Evolutionary conservation across 1,284 basidiomycete genomes (phyloP).

Genomic region (Salmacisia buchloeana): DNA sequence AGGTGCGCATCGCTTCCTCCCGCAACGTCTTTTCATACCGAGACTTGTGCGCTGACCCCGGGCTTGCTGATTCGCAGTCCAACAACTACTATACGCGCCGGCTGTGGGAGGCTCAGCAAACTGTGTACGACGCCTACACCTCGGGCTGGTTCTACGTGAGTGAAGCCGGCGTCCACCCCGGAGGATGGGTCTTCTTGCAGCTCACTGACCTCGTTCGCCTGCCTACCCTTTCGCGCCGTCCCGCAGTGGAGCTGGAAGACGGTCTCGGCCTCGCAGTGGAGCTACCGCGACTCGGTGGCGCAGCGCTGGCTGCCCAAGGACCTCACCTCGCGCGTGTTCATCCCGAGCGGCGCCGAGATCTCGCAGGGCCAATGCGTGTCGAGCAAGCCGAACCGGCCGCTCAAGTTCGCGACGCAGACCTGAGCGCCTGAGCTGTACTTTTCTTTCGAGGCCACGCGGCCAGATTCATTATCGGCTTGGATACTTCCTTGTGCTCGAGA

Average conservation of each 20-base stretch:
- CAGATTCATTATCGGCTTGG: no score
- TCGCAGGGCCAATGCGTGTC: background rate
- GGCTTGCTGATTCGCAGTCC: background rate
- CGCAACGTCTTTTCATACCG: background rate
- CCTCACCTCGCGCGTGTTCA: conserved; percentile 9
- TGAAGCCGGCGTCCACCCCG: background rate
- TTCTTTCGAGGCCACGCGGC: no score
- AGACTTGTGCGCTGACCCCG: background rate
- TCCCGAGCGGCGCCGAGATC: background rate
- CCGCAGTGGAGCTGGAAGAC: conserved; percentile 21
- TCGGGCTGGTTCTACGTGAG: conserved; percentile 3
- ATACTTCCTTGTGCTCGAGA: no score
- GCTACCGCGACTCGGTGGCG: conserved; percentile 14
- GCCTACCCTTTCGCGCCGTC: background rate
- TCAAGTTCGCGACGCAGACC: background rate
- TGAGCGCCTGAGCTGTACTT: background rate
- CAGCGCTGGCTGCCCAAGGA: conserved; percentile 20
- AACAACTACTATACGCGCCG: conserved; percentile 15
- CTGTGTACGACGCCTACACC: conserved; percentile 12
- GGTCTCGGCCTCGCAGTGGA: conserved; percentile 9
- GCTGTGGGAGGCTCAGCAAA: conserved; percentile 20
- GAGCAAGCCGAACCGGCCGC: background rate
- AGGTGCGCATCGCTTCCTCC: background rate
- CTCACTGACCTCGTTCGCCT: background rate
- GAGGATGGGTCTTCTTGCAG: background rate